A percentile compares a stretch with the other conserved stretches of the same genome.
Conservation (phyloP, 768 basidiomycete species). For the Leccinum disarticulatum region DNA sequence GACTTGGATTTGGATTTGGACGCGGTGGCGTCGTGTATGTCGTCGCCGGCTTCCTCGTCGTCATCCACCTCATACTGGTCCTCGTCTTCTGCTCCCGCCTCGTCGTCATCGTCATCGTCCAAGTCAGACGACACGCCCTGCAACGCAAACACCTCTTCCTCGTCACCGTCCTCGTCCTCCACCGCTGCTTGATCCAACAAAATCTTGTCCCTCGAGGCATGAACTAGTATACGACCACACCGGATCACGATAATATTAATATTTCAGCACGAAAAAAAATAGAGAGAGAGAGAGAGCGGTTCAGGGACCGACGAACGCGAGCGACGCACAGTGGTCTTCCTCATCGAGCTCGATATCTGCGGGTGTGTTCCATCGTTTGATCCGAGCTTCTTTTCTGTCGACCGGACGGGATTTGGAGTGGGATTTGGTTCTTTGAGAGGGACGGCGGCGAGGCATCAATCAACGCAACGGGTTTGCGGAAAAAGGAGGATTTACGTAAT, state of each 20-base stretch:
- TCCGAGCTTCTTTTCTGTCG: conserved; percentile 48
- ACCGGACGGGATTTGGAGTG: conserved; percentile 44
- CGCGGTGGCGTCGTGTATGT: conserved; percentile 17
- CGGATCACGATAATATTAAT: conserved; percentile 1
- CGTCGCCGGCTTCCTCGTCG: conserved; percentile 19
- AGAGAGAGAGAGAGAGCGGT: background rate
- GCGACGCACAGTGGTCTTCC: conserved; percentile 71
- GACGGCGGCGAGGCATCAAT: conserved; percentile 52
- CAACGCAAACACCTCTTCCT: conserved; percentile 81
- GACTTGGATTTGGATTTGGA: conserved; percentile 6
- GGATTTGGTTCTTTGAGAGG: conserved; percentile 36
- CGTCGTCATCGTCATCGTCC: conserved; percentile 36
- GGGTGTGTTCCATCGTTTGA: conserved; percentile 66
- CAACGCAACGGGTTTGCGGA: too few relatives aligned
- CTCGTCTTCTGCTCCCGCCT: conserved; percentile 41
- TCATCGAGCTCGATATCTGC: conserved; percentile 75
- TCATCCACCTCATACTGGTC: conserved; percentile 19
- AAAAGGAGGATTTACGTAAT: conserved; percentile 17
- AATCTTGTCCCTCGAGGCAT: conserved; percentile 72
- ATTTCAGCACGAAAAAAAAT: conserved; percentile 2
- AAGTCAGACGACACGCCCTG: conserved; percentile 47
- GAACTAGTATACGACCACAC: conserved; percentile 47
- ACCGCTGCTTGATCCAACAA: conserved; percentile 74
- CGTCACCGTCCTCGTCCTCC: conserved; percentile 53
- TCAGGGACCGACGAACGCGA: background rate